Base-by-base conservation (phyloP, 2,329 filamentous ascomycete genomes). In the Hirsutella rhossiliensis region DNA sequence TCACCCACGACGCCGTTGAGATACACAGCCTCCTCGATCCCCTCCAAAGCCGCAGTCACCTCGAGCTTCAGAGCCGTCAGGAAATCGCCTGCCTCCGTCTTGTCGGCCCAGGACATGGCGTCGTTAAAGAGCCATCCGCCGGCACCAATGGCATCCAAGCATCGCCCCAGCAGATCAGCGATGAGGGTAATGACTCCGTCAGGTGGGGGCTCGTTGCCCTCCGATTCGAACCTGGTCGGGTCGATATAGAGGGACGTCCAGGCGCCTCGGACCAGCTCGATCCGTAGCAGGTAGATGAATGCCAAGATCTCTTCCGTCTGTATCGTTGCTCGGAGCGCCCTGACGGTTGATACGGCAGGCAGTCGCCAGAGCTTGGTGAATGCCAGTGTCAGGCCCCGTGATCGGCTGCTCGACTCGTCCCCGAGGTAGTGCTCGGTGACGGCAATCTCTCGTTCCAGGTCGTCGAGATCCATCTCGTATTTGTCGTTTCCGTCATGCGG, bases 211-310 rank as follows among this genome's bases (percentile, higher is more conserved):
- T 65, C 63, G 46, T 60, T 61, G 40, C 57, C 56, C 44, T 64
- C 63, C 1, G 56, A 50, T 40, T 75, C 69, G 28, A 70, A 64
- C 42, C 67, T 61, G 15, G 73, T 71, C 11, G 66, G 62, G 52
- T 84, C 82, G 32, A 84, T 64, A 59, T 88, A 87, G 19, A 76
- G 72, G 17, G 78, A 76, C 0, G 82, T 87, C 85, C 85, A 90
- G 29, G 81, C 80, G 45, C 84, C 84, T 50, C 80, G 77, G 42
- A 80, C 76, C 39, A 90, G 71, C 62, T 89, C 83, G 50, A 82
- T 72, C 45, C 84, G 78, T 28, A 90, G 69, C 6, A 88, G 69
- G 51, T 83, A 76, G 52, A 89, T 81, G 43, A 90, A 71, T 31
- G 80, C 79, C 11, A 87, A 67, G 20, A 84, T 76, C 52, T 89